Evolutionary conservation across 331 rosid genomes (phyloP).

Genomic region (Phaseolus coccineus): DNA sequence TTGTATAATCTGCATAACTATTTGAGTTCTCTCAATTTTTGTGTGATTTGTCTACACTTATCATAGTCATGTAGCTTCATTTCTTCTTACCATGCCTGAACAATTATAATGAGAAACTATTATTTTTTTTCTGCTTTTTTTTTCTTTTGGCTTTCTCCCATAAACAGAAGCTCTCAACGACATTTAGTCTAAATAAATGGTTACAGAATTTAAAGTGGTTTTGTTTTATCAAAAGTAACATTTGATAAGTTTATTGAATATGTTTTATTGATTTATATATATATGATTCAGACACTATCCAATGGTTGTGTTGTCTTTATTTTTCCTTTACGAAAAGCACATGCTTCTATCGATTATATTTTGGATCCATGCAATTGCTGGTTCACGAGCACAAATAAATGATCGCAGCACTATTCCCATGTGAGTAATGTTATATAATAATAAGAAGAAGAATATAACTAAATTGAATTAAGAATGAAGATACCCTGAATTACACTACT

Average conservation of each 20-base stretch:
- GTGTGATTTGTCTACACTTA: too few relatives aligned
- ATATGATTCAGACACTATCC: not conserved
- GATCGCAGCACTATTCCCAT: conserved; percentile 51
- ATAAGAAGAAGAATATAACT: not conserved
- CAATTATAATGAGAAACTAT: not conserved
- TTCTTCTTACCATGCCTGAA: not conserved
- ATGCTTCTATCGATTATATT: conserved; percentile 47
- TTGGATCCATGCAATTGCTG: conserved; percentile 47
- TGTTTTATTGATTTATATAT: not conserved
- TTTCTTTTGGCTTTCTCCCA: not conserved
- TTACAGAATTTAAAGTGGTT: not conserved
- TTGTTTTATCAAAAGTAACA: not conserved
- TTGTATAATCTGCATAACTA: not conserved
- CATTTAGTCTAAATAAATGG: not conserved
- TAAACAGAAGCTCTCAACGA: not conserved
- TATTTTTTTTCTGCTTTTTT: too few relatives aligned
- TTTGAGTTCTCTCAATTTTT: too few relatives aligned
- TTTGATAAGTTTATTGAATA: not conserved
- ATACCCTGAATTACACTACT: too few relatives aligned
- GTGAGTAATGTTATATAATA: conserved; percentile 47
- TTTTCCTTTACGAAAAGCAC: conserved; percentile 42
- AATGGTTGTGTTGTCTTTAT: conserved; percentile 39
- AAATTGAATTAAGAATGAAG: too few relatives aligned
- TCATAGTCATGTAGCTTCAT: not conserved
- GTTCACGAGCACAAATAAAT: conserved; percentile 56